A percentile compares a stretch with the other conserved stretches of the same genome.
phyloP scores from a whole-genome alignment of 805 yeast species.

The Pichia paraexigua region DNA sequence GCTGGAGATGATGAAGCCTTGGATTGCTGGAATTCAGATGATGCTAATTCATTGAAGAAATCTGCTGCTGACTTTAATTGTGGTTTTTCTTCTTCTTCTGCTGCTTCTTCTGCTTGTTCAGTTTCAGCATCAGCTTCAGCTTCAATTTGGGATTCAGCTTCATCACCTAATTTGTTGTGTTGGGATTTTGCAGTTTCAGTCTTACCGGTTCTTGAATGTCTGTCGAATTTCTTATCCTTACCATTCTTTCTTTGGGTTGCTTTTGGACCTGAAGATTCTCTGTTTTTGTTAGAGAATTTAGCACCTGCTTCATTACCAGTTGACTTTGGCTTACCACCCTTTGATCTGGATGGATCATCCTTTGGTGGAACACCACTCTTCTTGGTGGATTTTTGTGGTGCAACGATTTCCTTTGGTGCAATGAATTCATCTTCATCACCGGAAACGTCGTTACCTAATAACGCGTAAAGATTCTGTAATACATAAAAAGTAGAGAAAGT shows the following conservation, averaged over 20 bases:
- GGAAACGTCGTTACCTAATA: slow-evolving; percentile 85
- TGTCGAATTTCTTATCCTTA: slow-evolving; percentile 59
- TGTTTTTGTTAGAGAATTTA: slow-evolving; percentile 67
- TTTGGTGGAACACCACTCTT: slow-evolving; percentile 74
- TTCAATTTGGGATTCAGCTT: slow-evolving; percentile 39
- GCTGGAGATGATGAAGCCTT: slow-evolving; percentile 23
- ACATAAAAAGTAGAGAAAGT: not conserved
- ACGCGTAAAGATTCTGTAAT: slow-evolving; percentile 65
- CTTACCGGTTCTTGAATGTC: slow-evolving; percentile 80
- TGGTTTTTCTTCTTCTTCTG: slow-evolving; percentile 37
- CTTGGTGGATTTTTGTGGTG: slow-evolving; percentile 76
- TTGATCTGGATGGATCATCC: slow-evolving; percentile 74
- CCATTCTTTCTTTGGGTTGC: slow-evolving; percentile 37
- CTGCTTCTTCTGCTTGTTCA: slow-evolving; percentile 33
- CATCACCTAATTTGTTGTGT: slow-evolving; percentile 84
- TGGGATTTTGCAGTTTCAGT: slow-evolving; percentile 78
- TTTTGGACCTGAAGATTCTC: slow-evolving; percentile 48
- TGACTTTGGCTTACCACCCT: slow-evolving; percentile 58
- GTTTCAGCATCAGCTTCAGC: slow-evolving; percentile 55
- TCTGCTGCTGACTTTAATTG: slow-evolving; percentile 71
- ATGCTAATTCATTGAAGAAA: slow-evolving; percentile 65
- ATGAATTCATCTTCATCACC: slow-evolving; percentile 55
- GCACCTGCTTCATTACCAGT: slow-evolving; percentile 88
- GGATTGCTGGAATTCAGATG: slow-evolving; percentile 31
- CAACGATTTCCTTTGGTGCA: slow-evolving; percentile 69